phyloP scores from a whole-genome alignment of 2,329 filamentous ascomycete genomes.

The Aspergillus puulaauensis region DNA sequence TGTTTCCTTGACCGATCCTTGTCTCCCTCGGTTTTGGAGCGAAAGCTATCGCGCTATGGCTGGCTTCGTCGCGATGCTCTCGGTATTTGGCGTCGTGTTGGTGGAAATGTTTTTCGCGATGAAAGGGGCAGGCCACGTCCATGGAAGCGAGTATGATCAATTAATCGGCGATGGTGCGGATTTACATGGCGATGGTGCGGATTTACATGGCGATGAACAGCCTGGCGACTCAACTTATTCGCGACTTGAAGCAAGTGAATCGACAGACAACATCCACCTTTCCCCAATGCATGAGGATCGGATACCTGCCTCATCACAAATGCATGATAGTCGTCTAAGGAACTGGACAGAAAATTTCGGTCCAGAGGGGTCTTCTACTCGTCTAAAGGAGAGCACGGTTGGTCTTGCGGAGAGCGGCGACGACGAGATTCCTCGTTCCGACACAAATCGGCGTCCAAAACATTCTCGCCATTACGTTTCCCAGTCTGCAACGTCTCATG shows the following conservation, averaged over 20 bases:
- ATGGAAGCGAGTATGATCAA: slow-evolving; percentile 54
- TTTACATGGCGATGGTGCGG: slow-evolving; percentile 19
- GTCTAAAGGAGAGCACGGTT: slow-evolving; percentile 53
- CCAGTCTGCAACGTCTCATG: slow-evolving; percentile 17
- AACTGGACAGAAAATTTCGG: slow-evolving; percentile 19
- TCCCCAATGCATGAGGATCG: slow-evolving; percentile 5
- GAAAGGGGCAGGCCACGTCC: slow-evolving; percentile 60
- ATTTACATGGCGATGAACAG: slow-evolving; percentile 18
- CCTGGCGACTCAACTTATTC: slow-evolving; percentile 23
- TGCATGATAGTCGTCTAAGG: slow-evolving; percentile 12
- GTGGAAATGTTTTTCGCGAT: slow-evolving; percentile 89
- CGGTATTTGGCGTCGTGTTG: slow-evolving; percentile 77
- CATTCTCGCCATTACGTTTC: slow-evolving; percentile 15
- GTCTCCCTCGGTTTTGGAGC: slow-evolving; percentile 76
- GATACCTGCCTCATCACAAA: slow-evolving; percentile 3
- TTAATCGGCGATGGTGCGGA: slow-evolving; percentile 33
- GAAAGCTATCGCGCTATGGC: slow-evolving; percentile 75
- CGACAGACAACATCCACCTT: slow-evolving; percentile 23
- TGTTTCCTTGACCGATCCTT: slow-evolving; percentile 60
- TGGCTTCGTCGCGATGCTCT: slow-evolving; percentile 77
- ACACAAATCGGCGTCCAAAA: slow-evolving; percentile 14
- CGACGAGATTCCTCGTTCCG: slow-evolving; percentile 20
- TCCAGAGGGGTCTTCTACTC: slow-evolving; percentile 18
- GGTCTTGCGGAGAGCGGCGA: slow-evolving; percentile 57
- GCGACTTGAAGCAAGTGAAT: slow-evolving; percentile 19